Percentiles rank a stretch among this genome's conserved stretches.
phyloP scores from a whole-genome alignment of 2,329 filamentous ascomycete genomes.

The Ophiostoma ips region DNA sequence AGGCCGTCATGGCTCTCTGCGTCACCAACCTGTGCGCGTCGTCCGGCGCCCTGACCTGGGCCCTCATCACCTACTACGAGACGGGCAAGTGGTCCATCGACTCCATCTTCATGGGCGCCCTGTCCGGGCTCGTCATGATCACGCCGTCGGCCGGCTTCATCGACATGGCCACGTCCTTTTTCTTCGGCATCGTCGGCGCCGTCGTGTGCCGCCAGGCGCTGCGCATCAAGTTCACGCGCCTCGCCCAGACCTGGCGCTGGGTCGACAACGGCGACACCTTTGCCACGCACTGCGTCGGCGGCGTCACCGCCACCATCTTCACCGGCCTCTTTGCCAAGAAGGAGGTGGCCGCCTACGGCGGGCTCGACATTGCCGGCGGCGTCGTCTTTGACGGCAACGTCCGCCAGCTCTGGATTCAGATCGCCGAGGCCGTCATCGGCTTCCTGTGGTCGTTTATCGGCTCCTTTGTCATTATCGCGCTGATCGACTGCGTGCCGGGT shows the following conservation, averaged over 20 bases:
- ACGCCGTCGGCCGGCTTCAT: conserved; percentile 58
- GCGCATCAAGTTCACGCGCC: conserved; percentile 6
- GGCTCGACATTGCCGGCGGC: conserved; percentile 32
- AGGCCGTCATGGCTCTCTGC: conserved; percentile 92
- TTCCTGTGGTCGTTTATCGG: conserved; percentile 5
- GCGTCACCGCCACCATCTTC: conserved; percentile 6
- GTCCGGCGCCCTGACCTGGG: conserved; percentile 85
- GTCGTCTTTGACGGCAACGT: conserved; percentile 39
- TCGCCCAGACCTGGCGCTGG: conserved; percentile 6
- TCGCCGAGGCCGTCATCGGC: conserved; percentile 4
- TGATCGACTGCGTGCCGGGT: conserved; percentile 9
- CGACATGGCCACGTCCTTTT: conserved; percentile 20
- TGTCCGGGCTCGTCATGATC: conserved; percentile 55
- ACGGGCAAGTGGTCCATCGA: conserved; percentile 82
- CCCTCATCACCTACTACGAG: conserved; percentile 82
- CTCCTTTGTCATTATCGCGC: conserved; percentile 1
- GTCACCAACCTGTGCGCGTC: conserved; percentile 84
- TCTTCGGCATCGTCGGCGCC: conserved; percentile 5
- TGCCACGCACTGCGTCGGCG: conserved; percentile 10
- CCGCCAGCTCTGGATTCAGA: conserved; percentile 20
- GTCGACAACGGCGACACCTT: conserved; percentile 11
- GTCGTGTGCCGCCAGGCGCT: conserved; percentile 5
- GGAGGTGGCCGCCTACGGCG: conserved; percentile 15
- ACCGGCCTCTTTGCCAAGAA: conserved; percentile 7
- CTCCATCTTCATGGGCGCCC: conserved; percentile 56